Conservation (phyloP, 2,329 filamentous ascomycete species). For the Pseudocercospora vitis region DNA sequence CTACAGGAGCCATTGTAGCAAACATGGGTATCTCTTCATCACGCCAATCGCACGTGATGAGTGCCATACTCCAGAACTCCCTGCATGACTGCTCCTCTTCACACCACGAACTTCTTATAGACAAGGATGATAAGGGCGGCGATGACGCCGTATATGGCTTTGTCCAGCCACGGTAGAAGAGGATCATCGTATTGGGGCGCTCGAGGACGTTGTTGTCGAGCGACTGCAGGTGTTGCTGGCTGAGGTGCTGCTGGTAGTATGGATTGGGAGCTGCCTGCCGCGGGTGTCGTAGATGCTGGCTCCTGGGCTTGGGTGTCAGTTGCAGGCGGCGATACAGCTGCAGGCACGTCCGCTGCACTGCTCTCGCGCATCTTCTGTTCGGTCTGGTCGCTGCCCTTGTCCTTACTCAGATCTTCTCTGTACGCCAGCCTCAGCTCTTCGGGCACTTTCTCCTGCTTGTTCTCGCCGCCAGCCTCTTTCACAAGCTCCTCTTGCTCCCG, state of each 20-base stretch:
- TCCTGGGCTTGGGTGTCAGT: no score
- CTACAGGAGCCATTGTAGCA: background rate
- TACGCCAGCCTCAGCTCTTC: slow-evolving; percentile 66
- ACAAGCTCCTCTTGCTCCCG: slow-evolving; percentile 64
- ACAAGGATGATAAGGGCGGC: slow-evolving; percentile 71
- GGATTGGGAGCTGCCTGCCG: background rate
- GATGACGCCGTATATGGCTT: slow-evolving; percentile 71
- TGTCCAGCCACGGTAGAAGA: slow-evolving; percentile 75
- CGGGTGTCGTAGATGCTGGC: slow-evolving; percentile 9
- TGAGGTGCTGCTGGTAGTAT: slow-evolving; percentile 17
- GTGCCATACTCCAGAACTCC: background rate
- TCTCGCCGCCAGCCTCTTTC: slow-evolving; percentile 47
- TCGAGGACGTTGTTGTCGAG: slow-evolving; percentile 20
- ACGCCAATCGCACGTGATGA: background rate
- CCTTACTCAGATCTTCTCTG: slow-evolving; percentile 64
- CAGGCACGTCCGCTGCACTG: no score
- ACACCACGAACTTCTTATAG: slow-evolving; percentile 28
- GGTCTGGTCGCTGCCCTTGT: slow-evolving; percentile 23
- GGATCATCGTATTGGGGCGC: slow-evolving; percentile 44
- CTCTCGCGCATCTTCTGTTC: slow-evolving; percentile 12
- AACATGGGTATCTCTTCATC: slow-evolving; percentile 1
- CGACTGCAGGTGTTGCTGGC: slow-evolving; percentile 11
- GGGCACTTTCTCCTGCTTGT: slow-evolving; percentile 50
- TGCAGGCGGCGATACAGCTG: background rate
- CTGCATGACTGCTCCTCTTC: background rate